Conservation (phyloP, 352 stramenopile genomes). For the Pythium aristosporum region DNA sequence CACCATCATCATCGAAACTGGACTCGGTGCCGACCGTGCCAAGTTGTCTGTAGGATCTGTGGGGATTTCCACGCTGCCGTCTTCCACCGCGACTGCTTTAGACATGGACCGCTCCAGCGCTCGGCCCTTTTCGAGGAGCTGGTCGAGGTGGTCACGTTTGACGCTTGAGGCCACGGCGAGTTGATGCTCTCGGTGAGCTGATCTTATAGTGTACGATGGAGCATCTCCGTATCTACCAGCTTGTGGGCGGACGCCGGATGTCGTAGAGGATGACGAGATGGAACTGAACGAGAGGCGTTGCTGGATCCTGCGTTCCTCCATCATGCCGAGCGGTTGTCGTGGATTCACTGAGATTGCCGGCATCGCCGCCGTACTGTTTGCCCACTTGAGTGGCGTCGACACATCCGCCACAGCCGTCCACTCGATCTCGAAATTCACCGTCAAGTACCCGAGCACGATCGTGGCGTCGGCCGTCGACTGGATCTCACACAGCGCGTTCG, state of each 20-base stretch:
- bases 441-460: constrained; percentile 21
- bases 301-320: constrained; percentile 16
- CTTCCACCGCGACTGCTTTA: constrained; percentile 11
- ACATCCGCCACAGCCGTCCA: constrained; percentile 3
- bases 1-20: constrained; percentile 4
- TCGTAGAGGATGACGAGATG: constrained; percentile 18
- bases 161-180: neutral
- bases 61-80: neutral
- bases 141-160: constrained; percentile 5
- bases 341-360: constrained; percentile 24
- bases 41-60: neutral
- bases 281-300: constrained; percentile 31
- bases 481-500: constrained; percentile 31
- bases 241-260: neutral
- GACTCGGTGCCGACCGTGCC: neutral
- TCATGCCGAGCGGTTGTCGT: neutral
- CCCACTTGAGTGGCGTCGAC: constrained; percentile 27
- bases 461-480: constrained; percentile 8
- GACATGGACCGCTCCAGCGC: constrained; percentile 29
- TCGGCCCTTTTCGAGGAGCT: constrained; percentile 26
- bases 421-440: constrained; percentile 29
- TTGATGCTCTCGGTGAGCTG: neutral
- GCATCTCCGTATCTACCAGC: neutral
- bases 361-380: neutral
- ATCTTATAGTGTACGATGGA: neutral